Evolutionary conservation across 2,329 filamentous ascomycete genomes (phyloP), one percentile per base, ranked within the genome.

Genomic region (Alternaria atra): DNA sequence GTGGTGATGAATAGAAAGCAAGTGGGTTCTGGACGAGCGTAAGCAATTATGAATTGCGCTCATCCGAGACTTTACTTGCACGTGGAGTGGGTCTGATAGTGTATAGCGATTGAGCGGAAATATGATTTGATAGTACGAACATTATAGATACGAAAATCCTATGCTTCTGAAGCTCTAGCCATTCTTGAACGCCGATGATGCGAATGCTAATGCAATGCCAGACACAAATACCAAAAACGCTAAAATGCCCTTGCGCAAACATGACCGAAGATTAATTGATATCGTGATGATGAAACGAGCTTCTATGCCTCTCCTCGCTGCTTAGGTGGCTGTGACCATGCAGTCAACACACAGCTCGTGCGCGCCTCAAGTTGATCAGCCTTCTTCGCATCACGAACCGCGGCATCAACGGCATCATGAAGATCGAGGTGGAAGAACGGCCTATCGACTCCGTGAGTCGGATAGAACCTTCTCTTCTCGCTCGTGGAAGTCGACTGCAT

Each of bases 401-500:
- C 72, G 5, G 63, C 64, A 48, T 72, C 71, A 17, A 76, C 73
- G 7, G 73, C 73, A 44, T 73, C 72, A n/a, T 63, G 60, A 8
- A 76, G 52, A 53, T 76, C 73, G 1, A 73, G 55, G 46, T 75
- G 72, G 52, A 76, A 74, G 42, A 74, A 73, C 1, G 72, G 72
- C 10, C 73, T 42, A 43, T 73, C 69, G 6, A 72, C 62, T 0
- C 71, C 72, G 51, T 67, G 68, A 5, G 75, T 23, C 2, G 70
- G 64, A 10, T 13, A 34, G 10, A 46, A 51, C 20, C 17, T 10
- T 23, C 34, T 23, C 46, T 52, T 50, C 43, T 17, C 39, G 25
- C 13, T 43, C 27, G 34, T n/a, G 4, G 13, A 39, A 1, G 20
- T 23, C 6, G 17, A 12, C 15, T 52, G 47, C 2, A 47, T 5